Conservation (phyloP, 2,329 filamentous ascomycete species). For the Talaromyces sp. region DNA sequence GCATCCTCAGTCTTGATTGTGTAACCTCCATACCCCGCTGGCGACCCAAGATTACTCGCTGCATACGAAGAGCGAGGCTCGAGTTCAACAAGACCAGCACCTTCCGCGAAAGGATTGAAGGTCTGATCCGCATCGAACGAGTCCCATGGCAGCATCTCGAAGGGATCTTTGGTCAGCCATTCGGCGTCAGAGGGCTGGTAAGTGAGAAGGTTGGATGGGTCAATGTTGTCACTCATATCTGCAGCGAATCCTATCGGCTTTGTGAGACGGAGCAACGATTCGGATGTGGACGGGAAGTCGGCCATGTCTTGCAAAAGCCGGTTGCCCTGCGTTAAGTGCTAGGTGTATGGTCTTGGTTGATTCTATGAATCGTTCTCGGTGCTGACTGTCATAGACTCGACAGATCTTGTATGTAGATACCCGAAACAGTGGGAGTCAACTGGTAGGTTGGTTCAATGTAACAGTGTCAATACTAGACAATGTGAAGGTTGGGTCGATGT, state of each 20-base stretch:
- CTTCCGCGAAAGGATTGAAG: conserved; percentile 12
- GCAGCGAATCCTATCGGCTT: conserved; percentile 12
- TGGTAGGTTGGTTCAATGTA: neutral
- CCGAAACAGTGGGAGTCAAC: neutral
- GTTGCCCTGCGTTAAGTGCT: neutral
- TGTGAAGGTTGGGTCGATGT: neutral
- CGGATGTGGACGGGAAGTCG: conserved; percentile 8
- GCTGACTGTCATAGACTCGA: neutral
- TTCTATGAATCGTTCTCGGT: neutral
- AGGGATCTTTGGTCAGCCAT: conserved; percentile 15
- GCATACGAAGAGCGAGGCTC: conserved; percentile 11
- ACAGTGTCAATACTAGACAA: neutral
- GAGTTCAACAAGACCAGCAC: conserved; percentile 5
- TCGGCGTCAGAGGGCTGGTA: conserved; percentile 13
- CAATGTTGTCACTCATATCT: conserved; percentile 10
- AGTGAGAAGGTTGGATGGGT: conserved; percentile 12
- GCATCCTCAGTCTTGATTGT: conserved; percentile 15
- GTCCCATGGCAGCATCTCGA: conserved; percentile 16
- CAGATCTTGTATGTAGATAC: neutral
- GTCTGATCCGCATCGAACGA: conserved; percentile 8
- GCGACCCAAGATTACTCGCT: conserved; percentile 4
- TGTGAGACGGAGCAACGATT: conserved; percentile 12
- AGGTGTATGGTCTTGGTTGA: neutral
- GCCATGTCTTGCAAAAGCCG: conserved; percentile 8
- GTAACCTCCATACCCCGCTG: conserved; percentile 16